phyloP scores from a whole-genome alignment of 768 basidiomycete species.

The Lactarius vividus region DNA sequence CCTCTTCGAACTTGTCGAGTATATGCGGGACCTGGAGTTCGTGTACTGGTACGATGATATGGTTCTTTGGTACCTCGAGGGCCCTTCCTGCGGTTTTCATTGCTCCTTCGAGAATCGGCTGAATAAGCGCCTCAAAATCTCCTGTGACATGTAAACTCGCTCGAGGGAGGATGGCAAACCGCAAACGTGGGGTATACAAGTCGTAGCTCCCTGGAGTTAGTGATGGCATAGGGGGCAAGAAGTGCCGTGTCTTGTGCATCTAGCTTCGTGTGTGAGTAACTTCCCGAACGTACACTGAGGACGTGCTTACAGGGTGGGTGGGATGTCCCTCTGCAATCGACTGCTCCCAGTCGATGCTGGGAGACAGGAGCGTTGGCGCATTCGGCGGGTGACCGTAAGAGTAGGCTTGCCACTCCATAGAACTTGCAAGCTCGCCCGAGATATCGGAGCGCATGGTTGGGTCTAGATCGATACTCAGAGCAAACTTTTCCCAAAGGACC shows the following conservation, averaged over 20 bases:
- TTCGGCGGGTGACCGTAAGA: conserved; percentile 50
- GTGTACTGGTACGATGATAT: conserved; percentile 50
- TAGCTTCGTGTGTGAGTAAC: conserved; percentile 28
- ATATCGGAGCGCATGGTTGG: conserved; percentile 40
- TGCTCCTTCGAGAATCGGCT: conserved; percentile 43
- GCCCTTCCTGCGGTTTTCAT: conserved; percentile 39
- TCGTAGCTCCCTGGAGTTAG: conserved; percentile 49
- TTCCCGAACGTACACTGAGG: neutral
- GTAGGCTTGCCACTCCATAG: conserved; percentile 53
- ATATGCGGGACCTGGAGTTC: conserved; percentile 54
- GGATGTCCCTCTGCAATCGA: conserved; percentile 61
- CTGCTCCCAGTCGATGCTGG: conserved; percentile 59
- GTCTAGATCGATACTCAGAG: conserved; percentile 38
- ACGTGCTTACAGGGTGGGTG: conserved; percentile 49
- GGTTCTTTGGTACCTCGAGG: conserved; percentile 37
- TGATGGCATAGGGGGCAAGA: conserved; percentile 48
- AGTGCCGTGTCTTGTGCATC: conserved; percentile 58
- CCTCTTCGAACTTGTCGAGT: conserved; percentile 47
- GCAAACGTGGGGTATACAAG: conserved; percentile 47
- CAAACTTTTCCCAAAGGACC: conserved; percentile 46
- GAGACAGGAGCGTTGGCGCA: conserved; percentile 44
- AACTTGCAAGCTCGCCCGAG: conserved; percentile 46
- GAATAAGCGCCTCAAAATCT: conserved; percentile 45
- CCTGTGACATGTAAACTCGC: conserved; percentile 46
- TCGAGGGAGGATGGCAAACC: conserved; percentile 47